Evolutionary conservation across 257 asterid species (phyloP), one percentile per base, ranked within the genome.

Genomic region (Solanum clarkiae): DNA sequence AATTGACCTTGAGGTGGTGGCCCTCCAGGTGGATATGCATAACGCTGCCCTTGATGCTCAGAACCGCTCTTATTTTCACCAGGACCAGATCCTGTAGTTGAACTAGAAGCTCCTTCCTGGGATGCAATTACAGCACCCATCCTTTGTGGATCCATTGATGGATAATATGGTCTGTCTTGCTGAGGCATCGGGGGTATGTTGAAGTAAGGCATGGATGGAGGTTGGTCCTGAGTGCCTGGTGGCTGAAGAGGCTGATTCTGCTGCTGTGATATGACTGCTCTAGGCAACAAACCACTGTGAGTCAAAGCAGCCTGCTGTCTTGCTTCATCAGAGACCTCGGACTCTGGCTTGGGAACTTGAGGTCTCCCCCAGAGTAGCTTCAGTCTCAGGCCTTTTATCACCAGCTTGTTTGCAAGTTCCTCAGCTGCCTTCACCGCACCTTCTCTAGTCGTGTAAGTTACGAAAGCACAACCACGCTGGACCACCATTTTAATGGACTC

Each of bases 401-500:
- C 98, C 45, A 96, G 88, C 84, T 88, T 96, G 90, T 96, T 95
- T 36, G 93, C 88, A 22, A 97, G 98, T 72, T 95, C 99, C 89
- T 97, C 99, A 16, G 99, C 98, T 42, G 99, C 99, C 88, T 90
- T 95, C 91, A 94, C 98, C 1, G 99, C 96, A 26, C 98, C 98
- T 91, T 97, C 99, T 86, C 99, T 89, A 53, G 97, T 89, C 1
- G 98, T 97, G 91, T 95, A 97, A 24, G 98, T 90, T 42, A 97
- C 95, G 24, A 97, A 97, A 68, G 99, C 99, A 88, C 98, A 97
- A 7, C 98, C 99, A 26, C 97, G 93, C 85, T 91, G 97, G 87
- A 91, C 90, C 65, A 95, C 97, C 93, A 97, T 91, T 85, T 95
- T 97, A 7, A 95, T 90, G 26, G 99, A 95, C 90, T 97, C 99